Evolutionary conservation across 2,329 filamentous ascomycete genomes (phyloP), one percentile per base, ranked within the genome.

Genomic region (Cryphonectria naterciae): DNA sequence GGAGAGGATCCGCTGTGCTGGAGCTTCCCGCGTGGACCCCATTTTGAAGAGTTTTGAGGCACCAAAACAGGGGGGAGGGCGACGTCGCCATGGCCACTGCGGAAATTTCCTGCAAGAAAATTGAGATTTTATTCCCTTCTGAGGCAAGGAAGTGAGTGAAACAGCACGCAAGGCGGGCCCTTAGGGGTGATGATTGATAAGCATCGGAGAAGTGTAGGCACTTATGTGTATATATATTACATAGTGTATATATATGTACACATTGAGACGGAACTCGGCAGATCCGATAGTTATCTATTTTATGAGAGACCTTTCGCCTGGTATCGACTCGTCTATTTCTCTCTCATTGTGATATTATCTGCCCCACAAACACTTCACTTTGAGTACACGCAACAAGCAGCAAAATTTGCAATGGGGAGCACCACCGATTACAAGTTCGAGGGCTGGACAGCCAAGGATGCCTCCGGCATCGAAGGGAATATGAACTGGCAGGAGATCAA

Each of bases 401-500:
- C 15, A 39, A 10, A n/a, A 5, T 46, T 6, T 49, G 61, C 15
- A 43, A 72, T 72, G 71, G 52, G 56, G 46, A 78, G 81, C 74
- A 70, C 77, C 5, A 78, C 77, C 56, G 79, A 82, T 70, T 81
- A 83, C 77, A 85, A 83, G 77, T 87, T 87, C 74, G 78, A 86
- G 75, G 85, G 85, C 58, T 87, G 85, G 85, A 74, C 86, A n/a
- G 85, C 84, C 74, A 77, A 81, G 66, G 78, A 79, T 69, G 74
- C 80, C 17, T 79, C 80, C 1, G 77, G 83, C 28, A 80, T 77
- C 72, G 77, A 87, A 6, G 86, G 85, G 68, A 86, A 87, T 68
- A 87, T 88, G 86, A 77, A 81, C 43, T 88, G 86, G 86, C 81
- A 80, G 56, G 80, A 86, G 69, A 91, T 86, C 69, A 83, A 89